Conservation (phyloP, 352 stramenopile genomes). For the Globisporangium ultimum region DNA sequence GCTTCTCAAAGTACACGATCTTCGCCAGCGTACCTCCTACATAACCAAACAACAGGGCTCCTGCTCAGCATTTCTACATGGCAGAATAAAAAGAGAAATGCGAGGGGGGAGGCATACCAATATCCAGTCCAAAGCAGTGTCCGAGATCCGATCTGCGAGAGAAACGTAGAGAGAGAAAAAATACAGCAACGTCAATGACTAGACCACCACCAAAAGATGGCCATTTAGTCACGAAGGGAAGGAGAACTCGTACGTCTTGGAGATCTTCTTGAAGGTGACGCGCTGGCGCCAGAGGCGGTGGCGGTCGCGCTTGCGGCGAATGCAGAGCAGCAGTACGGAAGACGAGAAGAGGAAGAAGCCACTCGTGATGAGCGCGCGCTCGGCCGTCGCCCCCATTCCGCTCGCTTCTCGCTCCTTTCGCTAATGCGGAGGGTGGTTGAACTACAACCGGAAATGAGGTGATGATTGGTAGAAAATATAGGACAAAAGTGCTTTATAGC, state of each 20-base stretch:
- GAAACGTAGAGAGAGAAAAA: background rate
- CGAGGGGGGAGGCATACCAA: slow-evolving; percentile 30
- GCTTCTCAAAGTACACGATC: slow-evolving; percentile 94
- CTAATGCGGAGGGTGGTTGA: slow-evolving; percentile 1
- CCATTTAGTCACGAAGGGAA: background rate
- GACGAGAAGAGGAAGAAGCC: slow-evolving; percentile 77
- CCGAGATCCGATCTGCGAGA: slow-evolving; percentile 71
- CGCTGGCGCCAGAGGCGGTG: slow-evolving; percentile 68
- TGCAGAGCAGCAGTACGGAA: slow-evolving; percentile 57
- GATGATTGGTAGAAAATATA: no score
- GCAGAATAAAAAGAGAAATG: background rate
- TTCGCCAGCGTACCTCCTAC: slow-evolving; percentile 92
- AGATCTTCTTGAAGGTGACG: slow-evolving; percentile 85
- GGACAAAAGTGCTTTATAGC: no score
- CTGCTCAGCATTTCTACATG: no score
- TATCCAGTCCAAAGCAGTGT: slow-evolving; percentile 82
- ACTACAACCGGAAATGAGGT: background rate
- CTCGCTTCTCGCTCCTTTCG: background rate
- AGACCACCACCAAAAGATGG: no score
- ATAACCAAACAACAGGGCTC: background rate
- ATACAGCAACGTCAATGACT: background rate
- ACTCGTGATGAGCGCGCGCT: slow-evolving; percentile 43
- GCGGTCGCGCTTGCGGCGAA: slow-evolving; percentile 62
- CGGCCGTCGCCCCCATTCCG: slow-evolving; percentile 2
- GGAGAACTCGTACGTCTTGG: slow-evolving; percentile 49